Conservation (phyloP, 2,329 filamentous ascomycete species). For the Fusarium sp. region DNA sequence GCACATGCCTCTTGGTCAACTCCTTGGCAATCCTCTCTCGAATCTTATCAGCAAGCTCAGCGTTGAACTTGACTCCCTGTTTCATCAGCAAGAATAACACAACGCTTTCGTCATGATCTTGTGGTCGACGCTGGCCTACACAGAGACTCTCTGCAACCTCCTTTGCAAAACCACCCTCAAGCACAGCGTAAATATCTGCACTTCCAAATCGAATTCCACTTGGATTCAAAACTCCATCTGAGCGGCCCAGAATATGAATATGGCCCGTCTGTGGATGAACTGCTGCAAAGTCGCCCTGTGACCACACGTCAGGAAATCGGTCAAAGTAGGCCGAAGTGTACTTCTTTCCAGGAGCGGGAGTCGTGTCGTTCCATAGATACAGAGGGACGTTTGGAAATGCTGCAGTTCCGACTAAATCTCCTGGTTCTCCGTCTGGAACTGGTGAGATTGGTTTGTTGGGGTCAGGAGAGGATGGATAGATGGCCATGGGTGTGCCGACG, state of each 20-base stretch:
- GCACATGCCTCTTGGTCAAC: conserved; percentile 79
- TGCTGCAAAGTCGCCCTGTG: conserved; percentile 83
- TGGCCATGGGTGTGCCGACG: conserved; percentile 62
- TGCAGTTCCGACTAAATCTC: conserved; percentile 77
- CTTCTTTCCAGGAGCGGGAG: conserved; percentile 61
- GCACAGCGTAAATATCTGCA: conserved; percentile 81
- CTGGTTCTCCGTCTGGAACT: conserved; percentile 70
- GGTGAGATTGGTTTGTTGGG: conserved; percentile 57
- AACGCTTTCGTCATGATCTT: conserved; percentile 64
- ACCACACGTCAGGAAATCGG: conserved; percentile 77
- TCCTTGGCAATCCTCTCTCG: conserved; percentile 74
- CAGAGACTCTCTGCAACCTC: conserved; percentile 79
- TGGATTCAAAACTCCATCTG: conserved; percentile 84
- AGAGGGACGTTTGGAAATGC: conserved; percentile 82
- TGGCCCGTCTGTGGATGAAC: conserved; percentile 75
- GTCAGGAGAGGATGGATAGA: conserved; percentile 67
- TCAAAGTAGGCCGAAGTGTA: conserved; percentile 72
- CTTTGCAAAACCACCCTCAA: conserved; percentile 73
- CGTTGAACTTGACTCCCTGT: conserved; percentile 66
- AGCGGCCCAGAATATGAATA: conserved; percentile 74
- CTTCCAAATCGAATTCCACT: conserved; percentile 82
- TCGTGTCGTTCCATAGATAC: conserved; percentile 69
- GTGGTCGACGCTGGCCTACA: conserved; percentile 77
- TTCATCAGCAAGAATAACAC: conserved; percentile 67
- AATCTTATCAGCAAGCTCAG: conserved; percentile 65